These are phyloP conservation scores for Trametes elegans DNA, from an alignment of 768 basidiomycete species.

Conservation along the genomic window DNA sequence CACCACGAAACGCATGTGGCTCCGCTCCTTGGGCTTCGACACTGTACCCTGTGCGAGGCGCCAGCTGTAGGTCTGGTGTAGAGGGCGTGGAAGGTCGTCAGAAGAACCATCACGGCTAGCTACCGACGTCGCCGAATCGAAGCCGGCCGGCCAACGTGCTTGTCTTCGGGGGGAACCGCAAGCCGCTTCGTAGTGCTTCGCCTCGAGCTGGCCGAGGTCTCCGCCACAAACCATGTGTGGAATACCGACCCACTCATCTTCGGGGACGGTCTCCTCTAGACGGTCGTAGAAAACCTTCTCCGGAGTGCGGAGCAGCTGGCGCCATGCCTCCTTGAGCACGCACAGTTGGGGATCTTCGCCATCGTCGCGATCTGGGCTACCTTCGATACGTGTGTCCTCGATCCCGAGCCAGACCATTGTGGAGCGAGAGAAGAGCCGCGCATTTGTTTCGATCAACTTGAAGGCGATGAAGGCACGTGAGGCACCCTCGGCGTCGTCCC, in stretches of 20 bases:
- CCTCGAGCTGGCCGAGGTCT: neutral
- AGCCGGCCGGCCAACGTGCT: neutral
- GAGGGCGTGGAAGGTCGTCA: neutral
- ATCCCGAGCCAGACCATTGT: conserved; percentile 17
- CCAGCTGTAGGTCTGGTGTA: conserved; percentile 3
- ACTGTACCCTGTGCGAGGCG: neutral
- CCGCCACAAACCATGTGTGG: neutral
- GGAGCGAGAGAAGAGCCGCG: conserved; percentile 11
- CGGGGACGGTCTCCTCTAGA: neutral
- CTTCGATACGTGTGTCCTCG: neutral
- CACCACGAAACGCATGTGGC: conserved; percentile 11
- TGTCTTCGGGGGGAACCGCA: no score
- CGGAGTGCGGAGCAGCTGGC: neutral
- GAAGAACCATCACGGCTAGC: neutral
- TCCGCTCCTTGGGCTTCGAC: conserved; percentile 2
- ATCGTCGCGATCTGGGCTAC: neutral
- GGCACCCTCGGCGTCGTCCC: neutral
- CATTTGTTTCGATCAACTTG: conserved; percentile 7
- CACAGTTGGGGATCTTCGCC: neutral
- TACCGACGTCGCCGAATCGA: neutral
- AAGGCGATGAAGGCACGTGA: neutral
- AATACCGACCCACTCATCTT: neutral
- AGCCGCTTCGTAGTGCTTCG: neutral
- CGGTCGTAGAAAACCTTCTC: conserved; percentile 7
- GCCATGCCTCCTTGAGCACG: conserved; percentile 16